Evolutionary conservation across 331 rosid genomes (phyloP), one percentile per base, ranked within the genome.

Genomic region (Acacia concinna): DNA sequence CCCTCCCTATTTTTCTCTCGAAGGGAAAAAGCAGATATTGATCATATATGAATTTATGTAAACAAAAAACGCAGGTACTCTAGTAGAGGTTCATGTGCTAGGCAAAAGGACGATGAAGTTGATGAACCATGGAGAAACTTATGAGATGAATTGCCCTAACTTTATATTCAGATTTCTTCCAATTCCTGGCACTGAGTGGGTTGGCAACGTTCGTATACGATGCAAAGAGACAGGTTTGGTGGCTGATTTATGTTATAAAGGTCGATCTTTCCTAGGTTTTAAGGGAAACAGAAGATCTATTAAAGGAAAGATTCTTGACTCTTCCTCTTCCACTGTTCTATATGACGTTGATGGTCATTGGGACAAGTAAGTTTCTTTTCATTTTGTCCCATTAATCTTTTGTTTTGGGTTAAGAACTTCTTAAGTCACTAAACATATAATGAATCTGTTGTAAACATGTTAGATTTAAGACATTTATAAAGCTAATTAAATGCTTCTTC

Each of bases 81-180:
- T 85, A 30, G 87, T 91, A 78, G 97, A 93, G 76, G 87, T 75
- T 43, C 79, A 78, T 76, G 71, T 89, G 51, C 70, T 37, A 30
- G 97, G 98, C 0, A 91, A 86, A 75, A 83, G 98, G 74, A 52
- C 59, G 78, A n/a, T 93, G 83, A 89, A 80, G 75, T 91, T 93
- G 14, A 46, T 75, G 60, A 89, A 90, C 80, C 96, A 89, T 28
- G 82, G 92, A 81, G 96, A 93, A 78, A 91, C 94, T 0, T 93
- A 93, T 66, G 85, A 73, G 76, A 85, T 87, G 91, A 89, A 85
- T 67, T 37, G 83, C 5, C 98, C 96, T 25, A 81, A 84, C 51
- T 75, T 93, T n/a, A 17, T 81, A 20, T 76, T 85, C 74, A 91
- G 83, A 76, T 75, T 93, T 80, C 76, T 93, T 35, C 97, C 97